Evolutionary conservation across 2,329 filamentous ascomycete species (phyloP), one percentile per base, ranked within the genome.

Genomic region (Pseudogymnoascus sp.): DNA sequence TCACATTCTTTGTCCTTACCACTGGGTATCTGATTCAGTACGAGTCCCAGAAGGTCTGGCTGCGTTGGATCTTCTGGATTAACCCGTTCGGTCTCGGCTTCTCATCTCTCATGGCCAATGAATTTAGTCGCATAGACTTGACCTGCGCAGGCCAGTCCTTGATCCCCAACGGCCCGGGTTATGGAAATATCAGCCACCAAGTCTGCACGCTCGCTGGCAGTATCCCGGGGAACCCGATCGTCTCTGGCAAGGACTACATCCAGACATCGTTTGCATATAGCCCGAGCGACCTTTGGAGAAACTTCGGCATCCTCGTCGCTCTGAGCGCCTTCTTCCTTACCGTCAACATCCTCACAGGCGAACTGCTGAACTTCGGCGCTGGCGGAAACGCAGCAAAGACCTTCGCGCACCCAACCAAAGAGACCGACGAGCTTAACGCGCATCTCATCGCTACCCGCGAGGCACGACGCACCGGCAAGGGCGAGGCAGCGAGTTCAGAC

Each of bases 341-440:
- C 2, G 70, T 87, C 3, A 89, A 86, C 0, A 80, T 90, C 51
- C 71, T 81, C 62, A 78, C 79, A 23, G 48, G 93, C 8, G 48
- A 57, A 23, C 89, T 86, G 0, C 75, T 76, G 0, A 75, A 77
- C 14, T 89, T 87, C 87, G 90, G 90, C 45, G 88, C 89, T 73
- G 91, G 89, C 6, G 91, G 92, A n/a, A 92, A 88, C 70, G 84
- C 89, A 0, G 86, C 91, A 23, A 93, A 89, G 34, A 86, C 92
- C 62, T 96, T 90, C 74, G 81, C 84, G 62, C 88, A 85, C 70
- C 87, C 90, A 5, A 84, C 88, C 73, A 82, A 82, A 60, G 89
- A 92, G 71, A 81, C 85, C 5, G 83, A 85, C 69, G 79, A 79
- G 19, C 79, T 92, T 0, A 61, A 68, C 65, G 61, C 67, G 69